Evolutionary conservation across 2,329 filamentous ascomycete genomes (phyloP), one percentile per base, ranked within the genome.

Genomic region (Hirsutella minnesotensis): DNA sequence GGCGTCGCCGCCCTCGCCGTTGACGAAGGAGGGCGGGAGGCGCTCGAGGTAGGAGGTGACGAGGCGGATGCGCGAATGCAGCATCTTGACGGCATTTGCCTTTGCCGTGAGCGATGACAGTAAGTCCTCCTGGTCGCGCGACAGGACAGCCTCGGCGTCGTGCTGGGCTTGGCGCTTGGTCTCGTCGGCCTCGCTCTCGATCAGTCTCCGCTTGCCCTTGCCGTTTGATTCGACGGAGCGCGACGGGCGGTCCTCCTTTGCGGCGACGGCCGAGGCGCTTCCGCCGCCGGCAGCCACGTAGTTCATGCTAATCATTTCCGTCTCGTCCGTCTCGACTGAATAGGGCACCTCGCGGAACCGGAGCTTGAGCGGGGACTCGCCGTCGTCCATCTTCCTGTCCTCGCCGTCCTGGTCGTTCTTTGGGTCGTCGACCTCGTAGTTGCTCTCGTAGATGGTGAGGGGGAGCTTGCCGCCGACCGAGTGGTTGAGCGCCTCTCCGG

Each of bases 231-330:
- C 69, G 9, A 71, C 62, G 33, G 66, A 63, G 38, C 59, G 58
- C 36, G 56, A 56, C 3, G 59, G 57, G n/a, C 65, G 57, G 44
- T 69, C 68, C 44, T 69, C 67, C 52, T 62, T 65, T 43, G 53
- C 49, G 9, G 53, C 50, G 22, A 77, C 67, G 27, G 78, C 78
- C 10, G 83, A 80, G 20, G 88, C 89, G 55, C 86, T 90, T 39
- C 85, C 86, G 38, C 84, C 85, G 33, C 85, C 86, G 41, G 82
- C 81, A 1, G 90, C 89, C 18, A 98, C 83, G 51, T 89, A 94
- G 62, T 95, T 88, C 55, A 98, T 86, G 52, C 86, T 85, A 51
- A 98, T 96, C 88, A 95, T 95, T 63, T 98, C 92, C 1, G 89
- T 89, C 61, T 96, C 89, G 9, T 86, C 87, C 0, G 89, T 95